Evolutionary conservation across 1,284 basidiomycete genomes (phyloP), one percentile per base, ranked within the genome.

Genomic region (Cronartium quercuum): DNA sequence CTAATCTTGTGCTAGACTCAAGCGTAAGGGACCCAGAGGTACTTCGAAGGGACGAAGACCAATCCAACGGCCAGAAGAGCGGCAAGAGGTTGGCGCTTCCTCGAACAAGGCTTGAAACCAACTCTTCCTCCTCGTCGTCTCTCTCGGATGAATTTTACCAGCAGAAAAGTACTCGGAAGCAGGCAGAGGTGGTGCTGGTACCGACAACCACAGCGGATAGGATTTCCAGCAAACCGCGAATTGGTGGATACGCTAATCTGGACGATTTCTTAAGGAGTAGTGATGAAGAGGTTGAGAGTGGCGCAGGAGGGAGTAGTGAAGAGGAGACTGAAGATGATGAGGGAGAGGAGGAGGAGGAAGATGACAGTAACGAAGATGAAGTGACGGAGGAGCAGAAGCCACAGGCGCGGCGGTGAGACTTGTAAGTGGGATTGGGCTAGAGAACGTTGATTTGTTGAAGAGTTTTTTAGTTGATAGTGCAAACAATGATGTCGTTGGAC

Each of bases 231-330:
- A 64, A 38, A 37, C n/a, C 18, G 15, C 38, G 44, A 21, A 51
- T 61, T 55, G 38, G 62, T 12, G 71, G 71, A 9, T 60, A 66
- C 42, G 42, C 44, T 12, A 66, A 66, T 74, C 58, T 74, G 12
- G 64, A 74, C 58, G 64, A 74, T 21, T 74, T 74, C 55, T 61
- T 74, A 37, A 29, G 65, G 57, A 73, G 69, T 35, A 73, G 69
- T 42, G 51, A 15, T 6, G 71, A 74, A 24, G 71, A 74, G 47
- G 64, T 66, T 44, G 47, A 51, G 47, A 70, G 68, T 37, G 42
- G 12, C n/a, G 71, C 66, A 24, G 71, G 66, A 60, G 64, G 61
- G 38, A 10, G 4, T 37, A 38, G 29, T 41, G 40, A 34, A 10
- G 24, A n/a, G 12, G 64, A 41, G 13, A 58, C 2, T 58, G 57